phyloP scores from a whole-genome alignment of 2,329 filamentous ascomycete species.

The Paracorniculantispora psalliotae region DNA sequence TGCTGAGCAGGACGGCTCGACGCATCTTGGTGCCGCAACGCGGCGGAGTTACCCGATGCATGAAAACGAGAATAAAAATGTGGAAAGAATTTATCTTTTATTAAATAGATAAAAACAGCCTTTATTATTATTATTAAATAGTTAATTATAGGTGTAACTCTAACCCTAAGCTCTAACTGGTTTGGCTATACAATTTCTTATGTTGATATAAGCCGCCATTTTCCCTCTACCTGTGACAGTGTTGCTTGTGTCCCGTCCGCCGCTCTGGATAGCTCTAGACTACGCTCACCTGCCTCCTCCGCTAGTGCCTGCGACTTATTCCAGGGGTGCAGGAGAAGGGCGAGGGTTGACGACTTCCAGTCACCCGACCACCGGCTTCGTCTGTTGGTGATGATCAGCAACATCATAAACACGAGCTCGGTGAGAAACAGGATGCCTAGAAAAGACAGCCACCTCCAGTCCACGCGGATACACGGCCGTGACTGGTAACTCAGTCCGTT shows the following conservation, averaged over 20 bases:
- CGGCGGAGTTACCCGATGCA: too few relatives aligned
- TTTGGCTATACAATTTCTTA: too few relatives aligned
- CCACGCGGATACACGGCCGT: background rate
- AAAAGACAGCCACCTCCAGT: background rate
- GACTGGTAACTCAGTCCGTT: background rate
- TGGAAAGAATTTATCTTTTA: too few relatives aligned
- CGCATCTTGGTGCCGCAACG: too few relatives aligned
- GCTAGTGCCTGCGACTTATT: background rate
- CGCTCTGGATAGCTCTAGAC: background rate
- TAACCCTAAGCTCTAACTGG: too few relatives aligned
- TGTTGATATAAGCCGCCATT: background rate
- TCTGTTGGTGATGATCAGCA: background rate
- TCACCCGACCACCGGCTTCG: background rate
- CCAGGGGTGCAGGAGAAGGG: background rate
- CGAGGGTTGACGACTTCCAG: background rate
- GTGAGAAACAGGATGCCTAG: background rate
- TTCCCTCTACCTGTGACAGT: background rate
- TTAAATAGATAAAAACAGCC: too few relatives aligned
- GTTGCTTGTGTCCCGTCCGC: background rate
- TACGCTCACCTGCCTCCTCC: background rate
- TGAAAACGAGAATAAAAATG: too few relatives aligned
- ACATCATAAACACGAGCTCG: background rate
- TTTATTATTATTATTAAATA: too few relatives aligned
- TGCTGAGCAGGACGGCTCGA: too few relatives aligned
- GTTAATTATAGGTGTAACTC: background rate